phyloP scores from a whole-genome alignment of 257 asterid genomes.

The Solanum medicagineum region DNA sequence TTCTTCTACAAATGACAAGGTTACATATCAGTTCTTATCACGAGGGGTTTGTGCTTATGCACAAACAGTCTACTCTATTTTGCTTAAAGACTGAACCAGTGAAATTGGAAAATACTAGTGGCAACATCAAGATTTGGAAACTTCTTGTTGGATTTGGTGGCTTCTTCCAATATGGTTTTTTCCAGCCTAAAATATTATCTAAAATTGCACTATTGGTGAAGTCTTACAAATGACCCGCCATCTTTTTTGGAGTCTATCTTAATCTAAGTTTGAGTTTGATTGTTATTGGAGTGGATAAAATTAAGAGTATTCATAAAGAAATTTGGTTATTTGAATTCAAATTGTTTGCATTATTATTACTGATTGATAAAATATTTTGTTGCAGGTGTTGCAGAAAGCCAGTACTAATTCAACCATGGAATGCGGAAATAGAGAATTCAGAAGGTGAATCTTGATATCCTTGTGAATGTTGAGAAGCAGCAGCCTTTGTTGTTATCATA shows the following conservation, averaged over 20 bases:
- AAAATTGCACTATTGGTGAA: background rate
- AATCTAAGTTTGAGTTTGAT: background rate
- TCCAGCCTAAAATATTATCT: background rate
- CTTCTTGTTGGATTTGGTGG: background rate
- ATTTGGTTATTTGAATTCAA: background rate
- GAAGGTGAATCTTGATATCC: slow-evolving; percentile 37
- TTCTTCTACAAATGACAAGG: slow-evolving; percentile 25
- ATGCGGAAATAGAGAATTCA: slow-evolving; percentile 36
- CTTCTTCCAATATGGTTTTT: background rate
- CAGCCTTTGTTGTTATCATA: background rate
- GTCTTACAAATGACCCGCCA: background rate
- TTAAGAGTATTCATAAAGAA: background rate
- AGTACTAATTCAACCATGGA: slow-evolving; percentile 19
- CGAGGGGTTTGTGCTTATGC: background rate
- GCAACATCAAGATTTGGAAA: background rate
- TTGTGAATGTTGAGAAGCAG: background rate
- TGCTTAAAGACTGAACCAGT: background rate
- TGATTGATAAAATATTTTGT: background rate
- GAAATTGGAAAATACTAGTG: background rate
- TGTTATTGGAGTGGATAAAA: background rate
- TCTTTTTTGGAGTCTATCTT: background rate
- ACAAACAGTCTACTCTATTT: background rate
- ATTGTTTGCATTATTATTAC: background rate
- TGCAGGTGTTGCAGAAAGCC: slow-evolving; percentile 34
- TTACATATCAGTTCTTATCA: background rate